Base-by-base conservation (phyloP, 805 yeast genomes). In the Wickerhamomyces subpelliculosus region DNA sequence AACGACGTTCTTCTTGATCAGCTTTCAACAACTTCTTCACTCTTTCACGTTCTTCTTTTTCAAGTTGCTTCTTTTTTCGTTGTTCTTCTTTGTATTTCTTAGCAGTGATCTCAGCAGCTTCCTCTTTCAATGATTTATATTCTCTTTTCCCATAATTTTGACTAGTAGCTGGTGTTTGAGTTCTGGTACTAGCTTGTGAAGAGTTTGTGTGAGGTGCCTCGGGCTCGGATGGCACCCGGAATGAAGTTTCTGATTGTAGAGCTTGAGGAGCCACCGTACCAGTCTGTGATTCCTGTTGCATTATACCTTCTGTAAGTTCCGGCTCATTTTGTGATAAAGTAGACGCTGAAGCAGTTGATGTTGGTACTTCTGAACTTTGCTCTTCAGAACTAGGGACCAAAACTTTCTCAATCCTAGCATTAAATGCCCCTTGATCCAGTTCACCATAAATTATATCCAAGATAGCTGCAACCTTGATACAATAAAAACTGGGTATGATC, bases 401-500 rank as follows among this genome's bases (percentile, higher is more conserved):
- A 1, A 42, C 48, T 27, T 41, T 51, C 24, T 37, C 40, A 31
- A 60, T 44, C 29, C 61, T 54, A 27, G 39, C 35, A 17, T 47
- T 54, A 35, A 70, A 60, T 23, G 46, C 52, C 5, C 44, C 55
- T 16, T 39, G 42, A 9, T 54, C 32, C 3, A 60, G 46, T 3
- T 58, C 64, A 6, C 59, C 67, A 8, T 59, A 57, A 10, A 77
- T 57, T 3, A 65, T 47, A 33, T 69, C 76, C 25, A 72, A 43
- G 5, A 78, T 62, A 28, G 60, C 53, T 7, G 81, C 77, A 10
- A 63, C 58, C 25, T 55, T 59, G n/a, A 84, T 64, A 12, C 80
- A 59, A 49, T 74, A 70, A 19, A 81, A 60, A 44, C 84, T 68
- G 2, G 89, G 89, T 4, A 69, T 64, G 1, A 48, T 50, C 8